Base-by-base conservation (phyloP, 805 yeast species). In the Cyberlindnera suaveolens region DNA sequence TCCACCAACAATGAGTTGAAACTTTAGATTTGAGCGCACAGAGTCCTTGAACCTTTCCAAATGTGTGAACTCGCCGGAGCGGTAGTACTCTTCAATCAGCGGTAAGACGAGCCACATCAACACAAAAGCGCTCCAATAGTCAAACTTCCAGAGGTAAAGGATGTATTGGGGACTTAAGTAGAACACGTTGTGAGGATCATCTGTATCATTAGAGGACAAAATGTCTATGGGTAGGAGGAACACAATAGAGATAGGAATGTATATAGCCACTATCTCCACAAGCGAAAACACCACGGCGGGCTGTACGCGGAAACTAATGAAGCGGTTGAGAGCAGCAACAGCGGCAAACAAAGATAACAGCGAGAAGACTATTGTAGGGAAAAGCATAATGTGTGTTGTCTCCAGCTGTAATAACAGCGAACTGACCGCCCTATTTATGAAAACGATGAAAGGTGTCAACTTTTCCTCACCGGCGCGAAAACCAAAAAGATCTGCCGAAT, bases 101-200 rank as follows among this genome's bases (percentile, higher is more conserved):
- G 96, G 96, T 39, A 87, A 61, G 1, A 85, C 49, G 6, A 77
- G 64, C 96, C 96, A 87, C 34, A 95, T 87, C 42, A 86, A 64
- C n/a, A 71, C 56, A 53, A 86, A 87, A 1, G 95, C 84, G 9
- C 76, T 64, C 96, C 96, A 87, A 61, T 87, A 87, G 41, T 82
- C 79, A 38, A 77, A 54, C 52, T 83, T 74, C 96, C 96, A 87
- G 33, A 83, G 56, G 5, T 68, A 56, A n/a, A 78, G 64, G 5
- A 83, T 69, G 9, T 70, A 44, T 41, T 66, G 66, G n/a, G 76
- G 71, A 2, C 66, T 61, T 35, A 84, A 49, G 38, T 70, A 70
- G 50, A 82, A 70, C 52, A 78, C 50, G 14, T 47, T 57, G 31
- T 46, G 50, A 0, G 26, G 38, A 6, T 58, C 50, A n/a, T 62